Conservation (phyloP, 768 basidiomycete genomes). For the Pleurotus cornucopiae region DNA sequence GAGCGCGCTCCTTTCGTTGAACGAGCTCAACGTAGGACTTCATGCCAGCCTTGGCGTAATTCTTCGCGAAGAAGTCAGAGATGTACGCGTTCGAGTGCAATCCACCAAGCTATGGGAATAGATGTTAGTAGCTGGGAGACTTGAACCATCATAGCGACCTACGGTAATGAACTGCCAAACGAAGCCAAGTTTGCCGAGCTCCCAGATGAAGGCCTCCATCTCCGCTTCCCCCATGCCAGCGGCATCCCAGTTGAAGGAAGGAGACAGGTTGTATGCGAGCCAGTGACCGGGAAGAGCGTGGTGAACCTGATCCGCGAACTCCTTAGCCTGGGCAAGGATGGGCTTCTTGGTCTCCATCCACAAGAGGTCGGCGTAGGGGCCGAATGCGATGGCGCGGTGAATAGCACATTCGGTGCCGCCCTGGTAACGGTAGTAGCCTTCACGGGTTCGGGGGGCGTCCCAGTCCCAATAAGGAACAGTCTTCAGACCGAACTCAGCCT, state of each 20-base stretch:
- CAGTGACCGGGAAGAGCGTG: conserved; percentile 82
- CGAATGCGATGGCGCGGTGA: conserved; percentile 87
- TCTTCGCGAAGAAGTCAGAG: conserved; percentile 84
- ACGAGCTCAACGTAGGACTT: conserved; percentile 97
- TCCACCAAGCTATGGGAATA: conserved; percentile 71
- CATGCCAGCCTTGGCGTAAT: conserved; percentile 94
- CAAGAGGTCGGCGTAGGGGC: conserved; percentile 86
- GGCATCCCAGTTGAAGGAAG: conserved; percentile 92
- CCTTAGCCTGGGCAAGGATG: conserved; percentile 84
- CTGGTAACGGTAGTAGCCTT: conserved; percentile 96
- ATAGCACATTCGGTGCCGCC: conserved; percentile 95
- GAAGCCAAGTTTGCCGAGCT: conserved; percentile 92
- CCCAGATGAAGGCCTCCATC: conserved; percentile 89
- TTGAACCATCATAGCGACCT: conserved; percentile 21
- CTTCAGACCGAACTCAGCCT: conserved; percentile 72
- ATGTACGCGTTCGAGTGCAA: conserved; percentile 98
- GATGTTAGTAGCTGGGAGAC: conserved; percentile 6
- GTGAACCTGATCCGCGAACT: conserved; percentile 89
- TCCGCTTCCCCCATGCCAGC: conserved; percentile 83
- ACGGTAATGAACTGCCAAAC: conserved; percentile 99
- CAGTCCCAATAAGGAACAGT: conserved; percentile 87
- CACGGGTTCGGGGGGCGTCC: conserved; percentile 90
- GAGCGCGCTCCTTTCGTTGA: conserved; percentile 87
- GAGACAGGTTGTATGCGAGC: conserved; percentile 95
- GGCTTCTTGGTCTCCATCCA: conserved; percentile 99